A percentile compares a stretch with the other conserved stretches of the same genome.
Conservation (phyloP, 805 yeast genomes). For the Monosporozyma servazzii region DNA sequence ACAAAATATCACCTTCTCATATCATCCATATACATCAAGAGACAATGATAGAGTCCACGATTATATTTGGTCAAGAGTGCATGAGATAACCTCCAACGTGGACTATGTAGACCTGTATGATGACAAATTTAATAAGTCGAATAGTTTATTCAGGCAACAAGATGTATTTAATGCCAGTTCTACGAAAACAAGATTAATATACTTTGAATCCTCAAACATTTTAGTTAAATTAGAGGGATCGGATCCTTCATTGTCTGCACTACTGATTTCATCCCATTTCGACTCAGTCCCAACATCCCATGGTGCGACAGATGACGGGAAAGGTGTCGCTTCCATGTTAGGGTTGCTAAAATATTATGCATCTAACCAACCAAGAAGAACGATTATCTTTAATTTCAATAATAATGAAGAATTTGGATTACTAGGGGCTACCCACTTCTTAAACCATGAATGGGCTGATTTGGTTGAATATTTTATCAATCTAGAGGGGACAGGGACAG, state of each 20-base stretch:
- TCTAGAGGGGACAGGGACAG: conserved; percentile 89
- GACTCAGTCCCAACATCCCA: conserved; percentile 82
- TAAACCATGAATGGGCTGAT: conserved; percentile 63
- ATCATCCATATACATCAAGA: conserved; percentile 73
- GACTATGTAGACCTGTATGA: conserved; percentile 30
- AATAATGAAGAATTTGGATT: conserved; percentile 86
- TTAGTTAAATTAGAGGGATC: conserved; percentile 65
- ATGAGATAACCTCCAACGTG: conserved; percentile 23
- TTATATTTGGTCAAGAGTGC: conserved; percentile 42
- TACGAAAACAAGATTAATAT: conserved; percentile 43
- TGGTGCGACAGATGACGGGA: conserved; percentile 91
- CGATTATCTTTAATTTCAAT: conserved; percentile 76
- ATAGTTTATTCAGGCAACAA: conserved; percentile 42
- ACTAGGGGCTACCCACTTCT: conserved; percentile 67
- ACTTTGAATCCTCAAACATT: conserved; percentile 77
- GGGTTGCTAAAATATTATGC: conserved; percentile 51
- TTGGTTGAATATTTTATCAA: conserved; percentile 60
- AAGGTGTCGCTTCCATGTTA: conserved; percentile 73
- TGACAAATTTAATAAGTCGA: conserved; percentile 31
- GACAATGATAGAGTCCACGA: conserved; percentile 72
- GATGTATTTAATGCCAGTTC: conserved; percentile 38
- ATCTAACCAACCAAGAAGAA: conserved; percentile 50
- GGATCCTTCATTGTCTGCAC: conserved; percentile 48
- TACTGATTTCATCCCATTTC: conserved; percentile 75
- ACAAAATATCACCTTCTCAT: conserved; percentile 53